Evolutionary conservation across 176 grass and related monocot species (phyloP).

Genomic region (Guadua angustifolia): DNA sequence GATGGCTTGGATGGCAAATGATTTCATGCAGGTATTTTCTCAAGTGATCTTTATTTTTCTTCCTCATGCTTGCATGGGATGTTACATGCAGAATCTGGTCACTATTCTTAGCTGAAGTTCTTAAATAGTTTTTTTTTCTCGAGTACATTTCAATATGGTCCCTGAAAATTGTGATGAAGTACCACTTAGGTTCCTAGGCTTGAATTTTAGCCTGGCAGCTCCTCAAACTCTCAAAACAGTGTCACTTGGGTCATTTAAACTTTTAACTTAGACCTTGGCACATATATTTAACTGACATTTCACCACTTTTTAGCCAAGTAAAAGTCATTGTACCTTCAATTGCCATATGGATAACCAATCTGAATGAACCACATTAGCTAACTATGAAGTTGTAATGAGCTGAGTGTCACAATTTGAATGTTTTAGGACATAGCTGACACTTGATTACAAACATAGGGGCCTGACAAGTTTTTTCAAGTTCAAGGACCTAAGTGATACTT

Average conservation of each 20-base stretch:
- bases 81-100: neutral
- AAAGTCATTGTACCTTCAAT: constrained; percentile 9
- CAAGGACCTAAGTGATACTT: constrained; percentile 19
- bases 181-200: neutral
- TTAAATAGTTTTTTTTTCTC: constrained; percentile 7
- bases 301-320: constrained; percentile 12
- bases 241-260: neutral
- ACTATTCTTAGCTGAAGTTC: constrained; percentile 29
- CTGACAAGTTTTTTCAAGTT: neutral
- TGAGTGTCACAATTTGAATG: neutral
- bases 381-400: neutral
- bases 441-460: neutral
- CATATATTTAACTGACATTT: neutral
- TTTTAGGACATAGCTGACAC: neutral
- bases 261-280: neutral
- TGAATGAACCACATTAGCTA: neutral
- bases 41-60: constrained; percentile 23
- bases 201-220: neutral
- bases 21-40: constrained; percentile 90
- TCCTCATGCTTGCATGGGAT: constrained; percentile 11
- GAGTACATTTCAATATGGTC: neutral
- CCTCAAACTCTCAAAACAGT: neutral
- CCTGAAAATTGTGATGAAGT: neutral
- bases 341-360: neutral
- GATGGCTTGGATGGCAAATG: constrained; percentile 98